Evolutionary conservation across 306 rosid species (phyloP), one percentile per base, ranked within the genome.

Genomic region (Nissolia schottii): DNA sequence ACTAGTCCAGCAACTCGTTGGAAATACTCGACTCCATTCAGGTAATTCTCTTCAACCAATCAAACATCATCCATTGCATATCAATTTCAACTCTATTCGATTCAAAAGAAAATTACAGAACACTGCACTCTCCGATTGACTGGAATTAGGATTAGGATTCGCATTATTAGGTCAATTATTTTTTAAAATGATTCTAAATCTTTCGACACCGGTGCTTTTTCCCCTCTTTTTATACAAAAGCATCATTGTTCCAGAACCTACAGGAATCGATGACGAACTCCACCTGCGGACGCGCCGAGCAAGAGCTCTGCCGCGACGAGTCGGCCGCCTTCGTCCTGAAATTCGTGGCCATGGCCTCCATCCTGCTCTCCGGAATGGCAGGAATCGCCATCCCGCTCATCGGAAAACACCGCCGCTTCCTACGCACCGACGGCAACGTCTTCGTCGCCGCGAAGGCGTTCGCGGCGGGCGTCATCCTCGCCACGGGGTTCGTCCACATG

Each of bases 401-500:
- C 48, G 96, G 97, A 0, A 88, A 37, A 55, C 86, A 81, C 40
- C 79, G 90, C 1, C 64, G 86, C 1, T 86, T 84, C 49, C 90
- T 94, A 12, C 83, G 85, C 3, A 86, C 96, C 4, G 99, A 94
- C 51, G 84, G 99, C 0, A 91, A 79, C 73, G 77, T 89, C 40
- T 94, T 94, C 55, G 89, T 94, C 0, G 87, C 88, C 0, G 84
- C 96, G 0, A 93, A 94, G 64, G 96, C 99, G 3, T 95, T 95
- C 48, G 97, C 99, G 5, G 99, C 99, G 4, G 97, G 99, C 0
- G 99, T 95, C 0, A 95, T 95, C 34, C 89, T 95, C 0, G 92
- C 97, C 1, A 95, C 99, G 16, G 99, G 96, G 0, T 95, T 95
- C 46, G 99, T 95, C 24, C 99, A 95, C 83, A 95, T 95, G 97